Percentiles rank a stretch among this genome's conserved stretches.
These are phyloP conservation scores for Xerocomellus intermedius DNA, from an alignment of 768 basidiomycete species.

Conservation along the genomic window DNA sequence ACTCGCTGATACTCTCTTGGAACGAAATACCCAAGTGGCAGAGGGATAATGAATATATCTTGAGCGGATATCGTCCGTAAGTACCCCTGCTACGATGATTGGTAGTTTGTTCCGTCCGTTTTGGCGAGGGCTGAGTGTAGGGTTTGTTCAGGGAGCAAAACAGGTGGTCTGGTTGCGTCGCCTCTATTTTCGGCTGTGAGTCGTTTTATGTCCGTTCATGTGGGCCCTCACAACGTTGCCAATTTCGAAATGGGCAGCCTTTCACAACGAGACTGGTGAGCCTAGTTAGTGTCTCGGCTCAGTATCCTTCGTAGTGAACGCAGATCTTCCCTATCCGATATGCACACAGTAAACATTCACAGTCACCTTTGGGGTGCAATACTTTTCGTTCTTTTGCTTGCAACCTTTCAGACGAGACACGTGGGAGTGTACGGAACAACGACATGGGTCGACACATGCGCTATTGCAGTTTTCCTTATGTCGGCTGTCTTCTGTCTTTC, in stretches of 20 bases:
- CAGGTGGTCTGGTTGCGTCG: slow-evolving; percentile 59
- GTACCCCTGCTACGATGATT: slow-evolving; percentile 12
- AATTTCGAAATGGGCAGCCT: slow-evolving; percentile 42
- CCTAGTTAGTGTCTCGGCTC: not conserved
- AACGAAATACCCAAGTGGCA: slow-evolving; percentile 65
- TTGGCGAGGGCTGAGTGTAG: not conserved
- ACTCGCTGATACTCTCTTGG: slow-evolving; percentile 45
- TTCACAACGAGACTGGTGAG: slow-evolving; percentile 77
- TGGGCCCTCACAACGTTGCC: slow-evolving; percentile 16
- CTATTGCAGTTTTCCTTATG: slow-evolving; percentile 62
- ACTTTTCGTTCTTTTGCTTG: slow-evolving; percentile 56
- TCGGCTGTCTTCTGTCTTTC: slow-evolving; percentile 74
- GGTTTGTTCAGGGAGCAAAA: slow-evolving; percentile 48
- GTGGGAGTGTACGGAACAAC: slow-evolving; percentile 50
- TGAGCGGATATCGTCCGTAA: slow-evolving; percentile 68
- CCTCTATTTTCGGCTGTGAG: slow-evolving; percentile 69
- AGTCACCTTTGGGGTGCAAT: slow-evolving; percentile 72
- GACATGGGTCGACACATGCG: slow-evolving; percentile 59
- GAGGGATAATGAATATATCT: slow-evolving; percentile 71
- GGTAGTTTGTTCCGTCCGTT: slow-evolving; percentile 3
- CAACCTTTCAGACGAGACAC: slow-evolving; percentile 51
- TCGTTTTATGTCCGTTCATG: slow-evolving; percentile 17
- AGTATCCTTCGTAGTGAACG: not conserved
- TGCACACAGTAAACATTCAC: slow-evolving; percentile 74
- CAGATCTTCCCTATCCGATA: slow-evolving; percentile 9